Conservation (phyloP, 345 rosid species). For the Citrus reticulata region DNA sequence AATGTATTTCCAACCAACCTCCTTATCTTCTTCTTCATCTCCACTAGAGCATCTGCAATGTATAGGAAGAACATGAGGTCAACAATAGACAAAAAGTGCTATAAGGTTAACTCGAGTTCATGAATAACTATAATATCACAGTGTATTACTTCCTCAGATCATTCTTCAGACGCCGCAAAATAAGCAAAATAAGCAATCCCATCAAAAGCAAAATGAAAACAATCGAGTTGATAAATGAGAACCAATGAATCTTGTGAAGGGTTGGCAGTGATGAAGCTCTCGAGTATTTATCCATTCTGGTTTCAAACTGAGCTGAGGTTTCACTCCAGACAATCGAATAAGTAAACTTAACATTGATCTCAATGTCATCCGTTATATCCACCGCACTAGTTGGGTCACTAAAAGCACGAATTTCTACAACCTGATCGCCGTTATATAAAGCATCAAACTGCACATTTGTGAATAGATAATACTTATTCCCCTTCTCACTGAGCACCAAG, state of each 20-base stretch:
- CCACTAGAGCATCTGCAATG: slow-evolving; percentile 47
- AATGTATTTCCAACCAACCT: slow-evolving; percentile 74
- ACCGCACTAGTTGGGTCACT: slow-evolving; percentile 59
- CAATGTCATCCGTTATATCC: slow-evolving; percentile 63
- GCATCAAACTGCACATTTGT: slow-evolving; percentile 65
- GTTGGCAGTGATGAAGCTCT: slow-evolving; percentile 48
- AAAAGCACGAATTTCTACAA: slow-evolving; percentile 56
- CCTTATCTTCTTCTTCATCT: slow-evolving; percentile 75
- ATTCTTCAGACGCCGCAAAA: slow-evolving; percentile 62
- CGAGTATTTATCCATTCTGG: slow-evolving; percentile 64
- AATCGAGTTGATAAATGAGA: slow-evolving; percentile 62
- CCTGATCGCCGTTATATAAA: slow-evolving; percentile 48
- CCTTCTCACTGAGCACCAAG: slow-evolving; percentile 23
- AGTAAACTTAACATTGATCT: slow-evolving; percentile 58
- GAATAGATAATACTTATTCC: slow-evolving; percentile 55
- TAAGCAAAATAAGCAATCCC: slow-evolving; percentile 52
- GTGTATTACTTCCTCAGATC: slow-evolving; percentile 56
- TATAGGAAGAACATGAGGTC: slow-evolving; percentile 9
- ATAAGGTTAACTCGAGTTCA: not conserved
- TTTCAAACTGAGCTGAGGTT: slow-evolving; percentile 42
- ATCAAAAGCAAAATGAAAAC: slow-evolving; percentile 46
- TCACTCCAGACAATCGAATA: slow-evolving; percentile 76
- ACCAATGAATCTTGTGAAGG: slow-evolving; percentile 58
- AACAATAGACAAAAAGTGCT: not conserved
- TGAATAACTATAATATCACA: slow-evolving; percentile 3